phyloP scores from a whole-genome alignment of 768 basidiomycete genomes.

The Coprinopsis strossmayeri region DNA sequence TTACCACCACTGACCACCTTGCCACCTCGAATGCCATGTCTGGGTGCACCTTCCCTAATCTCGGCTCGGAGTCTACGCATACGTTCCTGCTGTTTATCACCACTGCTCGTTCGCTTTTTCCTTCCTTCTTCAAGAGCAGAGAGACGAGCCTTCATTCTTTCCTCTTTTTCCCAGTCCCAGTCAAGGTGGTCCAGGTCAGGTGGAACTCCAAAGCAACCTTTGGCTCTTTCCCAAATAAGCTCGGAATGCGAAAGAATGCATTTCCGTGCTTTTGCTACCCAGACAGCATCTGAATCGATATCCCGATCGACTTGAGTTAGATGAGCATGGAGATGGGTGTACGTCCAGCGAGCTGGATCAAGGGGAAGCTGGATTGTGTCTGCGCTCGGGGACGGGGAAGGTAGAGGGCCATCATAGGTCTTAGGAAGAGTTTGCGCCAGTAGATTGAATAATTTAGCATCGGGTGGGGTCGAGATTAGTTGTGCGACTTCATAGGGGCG shows the following conservation, averaged over 20 bases:
- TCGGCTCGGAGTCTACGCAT: constrained; percentile 5
- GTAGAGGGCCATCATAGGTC: constrained; percentile 6
- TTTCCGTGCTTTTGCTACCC: constrained; percentile 66
- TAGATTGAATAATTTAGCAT: constrained; percentile 64
- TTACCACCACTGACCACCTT: too few relatives aligned
- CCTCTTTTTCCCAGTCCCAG: constrained; percentile 24
- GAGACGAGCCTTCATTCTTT: constrained; percentile 15
- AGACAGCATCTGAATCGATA: constrained; percentile 60
- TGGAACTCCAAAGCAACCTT: constrained; percentile 82
- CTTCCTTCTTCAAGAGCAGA: neutral
- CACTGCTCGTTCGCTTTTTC: neutral
- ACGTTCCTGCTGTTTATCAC: constrained; percentile 5
- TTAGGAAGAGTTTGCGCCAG: constrained; percentile 63
- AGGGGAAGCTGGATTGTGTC: constrained; percentile 27
- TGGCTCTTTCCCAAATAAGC: constrained; percentile 88
- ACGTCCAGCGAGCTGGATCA: constrained; percentile 71
- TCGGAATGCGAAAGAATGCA: constrained; percentile 76
- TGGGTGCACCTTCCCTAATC: constrained; percentile 2
- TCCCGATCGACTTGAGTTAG: constrained; percentile 59
- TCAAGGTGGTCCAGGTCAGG: constrained; percentile 68
- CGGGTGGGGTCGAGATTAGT: constrained; percentile 60
- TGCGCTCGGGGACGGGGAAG: constrained; percentile 18
- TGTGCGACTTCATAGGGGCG: constrained; percentile 68
- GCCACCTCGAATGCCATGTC: constrained; percentile 1
- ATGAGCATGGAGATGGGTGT: constrained; percentile 60